A percentile compares a stretch with the other conserved stretches of the same genome.
These are phyloP conservation scores for Boletus sp. DNA, from an alignment of 768 basidiomycete species.

Conservation along the genomic window DNA sequence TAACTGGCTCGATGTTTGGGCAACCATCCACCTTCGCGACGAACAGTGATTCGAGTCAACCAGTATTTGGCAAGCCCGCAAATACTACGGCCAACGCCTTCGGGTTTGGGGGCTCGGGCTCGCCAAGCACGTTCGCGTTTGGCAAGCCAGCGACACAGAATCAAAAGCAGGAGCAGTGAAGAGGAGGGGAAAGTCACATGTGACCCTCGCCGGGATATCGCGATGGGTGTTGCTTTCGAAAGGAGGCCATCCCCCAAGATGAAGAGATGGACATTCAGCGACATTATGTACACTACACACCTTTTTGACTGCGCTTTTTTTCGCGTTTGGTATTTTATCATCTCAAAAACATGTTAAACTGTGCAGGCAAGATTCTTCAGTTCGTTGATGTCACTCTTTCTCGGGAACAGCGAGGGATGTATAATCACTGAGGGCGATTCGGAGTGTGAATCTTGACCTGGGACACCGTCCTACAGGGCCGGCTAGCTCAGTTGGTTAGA, in stretches of 20 bases:
- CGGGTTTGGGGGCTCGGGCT: constrained; percentile 26
- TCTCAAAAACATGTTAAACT: not conserved
- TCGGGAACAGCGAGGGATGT: not conserved
- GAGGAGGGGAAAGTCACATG: not conserved
- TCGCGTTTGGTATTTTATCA: not conserved
- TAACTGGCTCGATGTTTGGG: constrained; percentile 7
- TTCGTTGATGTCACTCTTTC: not conserved
- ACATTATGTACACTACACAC: constrained; percentile 17
- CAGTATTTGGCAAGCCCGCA: constrained; percentile 16
- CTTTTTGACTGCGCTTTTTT: constrained; percentile 2
- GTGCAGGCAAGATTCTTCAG: not conserved
- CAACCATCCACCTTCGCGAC: constrained; percentile 5
- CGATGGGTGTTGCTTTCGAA: not conserved
- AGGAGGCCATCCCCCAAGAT: not conserved
- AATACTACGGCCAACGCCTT: constrained; percentile 28
- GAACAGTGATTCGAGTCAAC: constrained; percentile 4
- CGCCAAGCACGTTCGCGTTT: constrained; percentile 20
- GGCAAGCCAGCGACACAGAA: constrained; percentile 29
- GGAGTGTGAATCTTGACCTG: not conserved
- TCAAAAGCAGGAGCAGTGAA: constrained; percentile 34
- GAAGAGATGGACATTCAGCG: not conserved
- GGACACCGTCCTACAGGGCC: constrained; percentile 43
- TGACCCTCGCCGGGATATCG: not conserved
- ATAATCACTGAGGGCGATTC: not conserved
- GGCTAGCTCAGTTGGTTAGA: constrained; percentile 94